phyloP scores from a whole-genome alignment of 2,329 filamentous ascomycete species.

The Chaetomium olivaceum region DNA sequence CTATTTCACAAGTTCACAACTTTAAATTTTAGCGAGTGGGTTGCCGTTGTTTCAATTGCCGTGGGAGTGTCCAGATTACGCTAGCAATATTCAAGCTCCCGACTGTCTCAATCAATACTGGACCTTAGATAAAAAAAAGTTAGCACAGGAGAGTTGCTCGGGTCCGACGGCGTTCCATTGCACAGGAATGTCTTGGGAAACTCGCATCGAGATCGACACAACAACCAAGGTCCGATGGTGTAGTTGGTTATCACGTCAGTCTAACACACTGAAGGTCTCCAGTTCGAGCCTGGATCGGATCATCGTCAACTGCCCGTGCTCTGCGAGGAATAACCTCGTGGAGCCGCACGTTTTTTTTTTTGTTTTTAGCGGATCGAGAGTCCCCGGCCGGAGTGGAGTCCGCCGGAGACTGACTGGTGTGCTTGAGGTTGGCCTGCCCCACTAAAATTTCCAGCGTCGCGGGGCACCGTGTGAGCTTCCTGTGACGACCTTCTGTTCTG shows the following conservation, averaged over 20 bases:
- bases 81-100: too few relatives aligned
- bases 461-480: constrained; percentile 14
- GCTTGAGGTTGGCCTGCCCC: background rate
- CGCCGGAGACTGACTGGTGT: constrained; percentile 40
- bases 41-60: too few relatives aligned
- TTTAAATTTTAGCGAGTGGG: too few relatives aligned
- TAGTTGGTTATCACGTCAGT: constrained; percentile 53
- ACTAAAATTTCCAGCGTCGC: constrained; percentile 28
- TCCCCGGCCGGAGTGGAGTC: background rate
- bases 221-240: constrained; percentile 34
- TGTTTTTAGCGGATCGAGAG: background rate
- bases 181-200: background rate
- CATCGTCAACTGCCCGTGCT: constrained; percentile 12
- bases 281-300: constrained; percentile 36
- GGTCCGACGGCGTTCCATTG: background rate
- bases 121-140: too few relatives aligned
- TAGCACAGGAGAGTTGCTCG: background rate
- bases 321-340: background rate
- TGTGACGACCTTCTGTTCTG: background rate
- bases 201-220: background rate
- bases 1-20: too few relatives aligned
- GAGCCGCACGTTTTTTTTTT: background rate
- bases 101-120: too few relatives aligned
- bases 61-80: too few relatives aligned
- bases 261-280: constrained; percentile 45